These are phyloP conservation scores for Drechmeria coniospora DNA, from an alignment of 2,329 filamentous ascomycete genomes.

Conservation along the genomic window DNA sequence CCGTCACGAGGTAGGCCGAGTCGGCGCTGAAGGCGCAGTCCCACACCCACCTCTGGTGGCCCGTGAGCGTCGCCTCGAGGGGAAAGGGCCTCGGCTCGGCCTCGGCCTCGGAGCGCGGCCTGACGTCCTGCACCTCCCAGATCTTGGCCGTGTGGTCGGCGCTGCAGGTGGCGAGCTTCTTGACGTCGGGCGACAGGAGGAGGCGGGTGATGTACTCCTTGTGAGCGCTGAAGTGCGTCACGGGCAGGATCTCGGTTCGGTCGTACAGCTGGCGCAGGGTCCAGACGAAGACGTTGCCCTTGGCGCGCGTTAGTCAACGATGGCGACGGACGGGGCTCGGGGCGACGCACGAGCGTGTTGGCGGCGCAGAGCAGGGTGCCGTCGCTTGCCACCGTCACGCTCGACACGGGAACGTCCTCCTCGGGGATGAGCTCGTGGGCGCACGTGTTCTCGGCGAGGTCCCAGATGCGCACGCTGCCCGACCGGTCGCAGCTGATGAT, in stretches of 20 bases:
- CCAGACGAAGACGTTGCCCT: constrained; percentile 98
- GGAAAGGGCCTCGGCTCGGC: constrained; percentile 47
- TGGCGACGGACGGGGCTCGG: no score
- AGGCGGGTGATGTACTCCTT: constrained; percentile 87
- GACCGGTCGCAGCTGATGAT: constrained; percentile 91
- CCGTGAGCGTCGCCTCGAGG: constrained; percentile 73
- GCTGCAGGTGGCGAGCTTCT: constrained; percentile 84
- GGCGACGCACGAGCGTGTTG: constrained; percentile 58
- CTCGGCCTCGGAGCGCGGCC: constrained; percentile 22
- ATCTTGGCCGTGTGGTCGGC: constrained; percentile 92
- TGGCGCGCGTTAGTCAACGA: constrained; percentile 2
- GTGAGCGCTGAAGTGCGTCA: constrained; percentile 82
- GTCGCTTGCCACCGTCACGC: constrained; percentile 90
- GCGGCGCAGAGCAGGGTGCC: constrained; percentile 85
- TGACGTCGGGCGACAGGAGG: constrained; percentile 81
- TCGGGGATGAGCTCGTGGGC: constrained; percentile 92
- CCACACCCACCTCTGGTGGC: constrained; percentile 95
- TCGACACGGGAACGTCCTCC: constrained; percentile 84
- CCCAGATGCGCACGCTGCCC: constrained; percentile 90
- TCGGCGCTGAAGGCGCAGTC: constrained; percentile 92
- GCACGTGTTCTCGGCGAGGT: constrained; percentile 92
- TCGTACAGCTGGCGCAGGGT: constrained; percentile 74
- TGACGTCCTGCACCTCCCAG: constrained; percentile 74
- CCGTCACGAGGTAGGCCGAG: constrained; percentile 82
- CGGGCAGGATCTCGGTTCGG: constrained; percentile 67